Conservation (phyloP, 306 rosid genomes). For the Nissolia schottii region DNA sequence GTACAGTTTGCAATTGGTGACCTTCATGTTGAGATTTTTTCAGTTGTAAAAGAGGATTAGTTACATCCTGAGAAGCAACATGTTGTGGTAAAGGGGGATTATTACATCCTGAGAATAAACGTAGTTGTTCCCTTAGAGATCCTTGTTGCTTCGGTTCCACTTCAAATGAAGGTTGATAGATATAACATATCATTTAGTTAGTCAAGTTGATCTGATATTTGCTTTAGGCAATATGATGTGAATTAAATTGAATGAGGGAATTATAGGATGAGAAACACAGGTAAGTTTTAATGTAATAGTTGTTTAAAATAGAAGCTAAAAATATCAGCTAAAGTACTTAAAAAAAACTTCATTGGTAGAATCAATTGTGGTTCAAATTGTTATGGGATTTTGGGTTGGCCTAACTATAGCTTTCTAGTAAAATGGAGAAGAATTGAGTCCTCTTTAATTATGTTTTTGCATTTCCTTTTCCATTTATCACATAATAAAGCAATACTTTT, state of each 20-base stretch:
- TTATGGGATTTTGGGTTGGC: background rate
- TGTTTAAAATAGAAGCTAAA: background rate
- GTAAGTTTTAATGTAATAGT: background rate
- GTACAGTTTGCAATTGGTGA: constrained; percentile 40
- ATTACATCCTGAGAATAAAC: constrained; percentile 39
- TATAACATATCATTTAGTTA: background rate
- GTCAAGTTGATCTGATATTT: background rate
- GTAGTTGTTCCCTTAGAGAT: constrained; percentile 41
- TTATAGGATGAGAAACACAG: background rate
- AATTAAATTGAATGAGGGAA: constrained; percentile 7
- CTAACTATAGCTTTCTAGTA: background rate
- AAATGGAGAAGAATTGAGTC: background rate
- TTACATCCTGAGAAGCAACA: constrained; percentile 41
- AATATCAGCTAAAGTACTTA: background rate
- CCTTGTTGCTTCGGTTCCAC: constrained; percentile 55
- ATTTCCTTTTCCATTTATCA: background rate
- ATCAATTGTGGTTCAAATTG: background rate
- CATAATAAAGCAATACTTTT: background rate
- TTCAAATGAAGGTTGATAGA: constrained; percentile 81
- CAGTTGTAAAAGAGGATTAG: constrained; percentile 36
- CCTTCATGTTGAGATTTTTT: constrained; percentile 55
- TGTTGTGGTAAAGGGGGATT: constrained; percentile 38
- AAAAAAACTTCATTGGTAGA: background rate
- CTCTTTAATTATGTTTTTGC: background rate
- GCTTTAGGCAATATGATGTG: background rate